Evolutionary conservation across 495 filamentous ascomycete species (phyloP), one percentile per base, ranked within the genome.

Genomic region (Aspergillus sparsus): DNA sequence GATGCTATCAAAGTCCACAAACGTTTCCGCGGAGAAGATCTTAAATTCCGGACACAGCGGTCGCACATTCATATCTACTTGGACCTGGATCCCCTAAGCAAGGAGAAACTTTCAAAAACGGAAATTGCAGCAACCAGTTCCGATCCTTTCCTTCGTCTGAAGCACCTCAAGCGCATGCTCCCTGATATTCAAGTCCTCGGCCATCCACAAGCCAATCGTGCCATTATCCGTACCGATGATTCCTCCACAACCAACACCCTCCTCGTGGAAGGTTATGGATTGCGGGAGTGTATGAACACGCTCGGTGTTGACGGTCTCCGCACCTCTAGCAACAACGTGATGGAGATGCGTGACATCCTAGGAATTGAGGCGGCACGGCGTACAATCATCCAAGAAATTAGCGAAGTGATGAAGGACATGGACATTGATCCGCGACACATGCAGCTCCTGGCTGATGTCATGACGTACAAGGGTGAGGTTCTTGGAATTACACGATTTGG

Each of bases 401-500:
- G 78, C 51, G 72, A 72, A 18, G 92, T 97, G 68, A 96, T 97
- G 92, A 83, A 80, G 47, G 84, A 86, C 67, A 97, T 98, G 94
- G 85, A 86, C 76, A 97, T 98, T 64, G 94, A 98, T 78, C 94
- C 94, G 32, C 89, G 95, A 35, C 94, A 98, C 81, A 97, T 98
- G 93, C 90, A 97, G 71, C 84, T 98, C 7, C 83, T 98, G 13
- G 93, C 94, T n/a, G 95, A 98, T 60, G 92, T 97, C 37, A 98
- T 98, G 94, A 98, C 94, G 6, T 98, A 93, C 82, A 97, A 96
- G 75, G 94, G 94, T 49, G 93, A 98, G 62, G 89, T 98, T 0
- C 83, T 97, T n/a, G 94, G 94, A 37, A 98, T 98, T 68, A 98
- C 94, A 8, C 88, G 94, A 27, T 98, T 98, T 73, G 94, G 94